Conservation (phyloP, 345 rosid species). For the Arabidopsis suecica region DNA sequence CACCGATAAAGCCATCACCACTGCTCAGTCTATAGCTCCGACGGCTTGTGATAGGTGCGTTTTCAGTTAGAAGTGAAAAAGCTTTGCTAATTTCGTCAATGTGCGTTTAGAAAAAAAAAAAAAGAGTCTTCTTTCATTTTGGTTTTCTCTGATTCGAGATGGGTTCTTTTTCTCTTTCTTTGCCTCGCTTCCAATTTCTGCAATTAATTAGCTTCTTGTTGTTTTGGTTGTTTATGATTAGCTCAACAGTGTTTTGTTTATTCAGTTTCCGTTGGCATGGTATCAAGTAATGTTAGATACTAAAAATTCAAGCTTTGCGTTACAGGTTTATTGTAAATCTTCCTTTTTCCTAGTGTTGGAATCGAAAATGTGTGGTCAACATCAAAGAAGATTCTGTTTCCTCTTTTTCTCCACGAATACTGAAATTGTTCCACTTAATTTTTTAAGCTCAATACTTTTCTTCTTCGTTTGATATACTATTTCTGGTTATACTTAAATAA, state of each 20-base stretch:
- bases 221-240: background rate
- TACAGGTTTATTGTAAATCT: background rate
- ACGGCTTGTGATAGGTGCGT: slow-evolving; percentile 29
- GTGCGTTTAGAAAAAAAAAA: background rate
- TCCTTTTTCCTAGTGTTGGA: background rate
- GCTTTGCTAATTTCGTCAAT: slow-evolving; percentile 16
- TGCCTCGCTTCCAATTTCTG: background rate
- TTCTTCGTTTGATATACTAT: background rate
- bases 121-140: background rate
- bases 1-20: slow-evolving; percentile 30
- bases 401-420: slow-evolving; percentile 1
- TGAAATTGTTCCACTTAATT: background rate
- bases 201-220: background rate
- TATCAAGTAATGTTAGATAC: background rate
- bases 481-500: background rate
- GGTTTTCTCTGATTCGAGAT: slow-evolving; percentile 7
- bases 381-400: slow-evolving; percentile 26
- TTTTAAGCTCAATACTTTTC: no score
- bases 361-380: background rate
- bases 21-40: slow-evolving; percentile 30
- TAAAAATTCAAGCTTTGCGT: slow-evolving; percentile 4
- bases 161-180: background rate
- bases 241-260: background rate
- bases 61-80: background rate
- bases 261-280: slow-evolving; percentile 1